Conservation (phyloP, 306 rosid species). For the Carpinus viminea region DNA sequence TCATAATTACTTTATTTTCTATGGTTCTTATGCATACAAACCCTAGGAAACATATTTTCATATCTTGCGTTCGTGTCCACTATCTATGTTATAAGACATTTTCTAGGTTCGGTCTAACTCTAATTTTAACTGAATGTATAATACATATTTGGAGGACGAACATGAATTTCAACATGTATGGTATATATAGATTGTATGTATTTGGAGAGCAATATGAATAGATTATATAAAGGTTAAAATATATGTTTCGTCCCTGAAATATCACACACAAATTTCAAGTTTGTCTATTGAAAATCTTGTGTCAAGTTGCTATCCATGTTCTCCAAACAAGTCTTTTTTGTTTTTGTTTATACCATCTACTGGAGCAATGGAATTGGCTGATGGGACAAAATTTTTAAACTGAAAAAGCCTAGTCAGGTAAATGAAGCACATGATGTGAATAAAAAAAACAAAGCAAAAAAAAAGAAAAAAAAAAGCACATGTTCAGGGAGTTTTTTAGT, state of each 20-base stretch:
- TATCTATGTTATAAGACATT: background rate
- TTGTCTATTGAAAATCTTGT: no score
- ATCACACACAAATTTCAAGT: no score
- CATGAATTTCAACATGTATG: background rate
- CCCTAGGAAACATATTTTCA: background rate
- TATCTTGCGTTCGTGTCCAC: background rate
- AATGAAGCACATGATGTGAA: no score
- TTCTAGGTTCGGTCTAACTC: background rate
- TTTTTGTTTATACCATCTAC: no score
- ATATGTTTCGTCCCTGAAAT: background rate
- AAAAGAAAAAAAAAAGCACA: no score
- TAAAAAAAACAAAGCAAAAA: no score
- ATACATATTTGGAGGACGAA: background rate
- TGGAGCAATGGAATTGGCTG: no score
- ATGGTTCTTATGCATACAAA: background rate
- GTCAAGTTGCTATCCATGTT: background rate
- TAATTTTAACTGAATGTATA: background rate
- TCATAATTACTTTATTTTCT: background rate
- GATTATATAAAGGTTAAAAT: background rate
- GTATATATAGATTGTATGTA: background rate
- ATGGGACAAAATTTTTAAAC: no score
- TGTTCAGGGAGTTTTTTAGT: no score
- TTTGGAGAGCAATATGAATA: constrained; percentile 2
- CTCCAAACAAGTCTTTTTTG: background rate
- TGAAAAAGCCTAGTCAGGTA: no score